Evolutionary conservation across 106 monocot genomes (phyloP), one percentile per base, ranked within the genome.

Genomic region (Posidonia australis): DNA sequence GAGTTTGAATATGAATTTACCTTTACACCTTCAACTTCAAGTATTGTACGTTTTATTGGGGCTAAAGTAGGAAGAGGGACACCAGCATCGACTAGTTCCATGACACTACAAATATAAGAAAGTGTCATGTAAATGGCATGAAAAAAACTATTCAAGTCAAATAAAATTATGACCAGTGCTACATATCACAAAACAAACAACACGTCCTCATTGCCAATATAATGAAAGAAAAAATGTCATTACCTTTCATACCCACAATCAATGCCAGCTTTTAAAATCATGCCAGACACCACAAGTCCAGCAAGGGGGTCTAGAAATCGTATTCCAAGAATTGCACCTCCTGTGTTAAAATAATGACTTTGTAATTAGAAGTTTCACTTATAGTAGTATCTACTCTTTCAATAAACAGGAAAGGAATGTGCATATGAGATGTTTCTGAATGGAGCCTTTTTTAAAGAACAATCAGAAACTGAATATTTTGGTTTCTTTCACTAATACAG

Each of bases 231-330:
- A 12, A 53, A 58, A 30, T 7, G 26, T 13, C 16, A 58, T 22
- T 46, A 94, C 93, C 93, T 94, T 47, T 77, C 73, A 46, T 86
- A 86, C 24, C 93, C 93, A 63, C 83, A 76, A 29, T 77, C 72
- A 60, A 89, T 70, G 64, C 89, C 93, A 77, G 89, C 93, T 84
- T 94, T 94, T 25, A 84, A 42, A 80, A 94, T 89, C 93, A 94
- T 82, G 63, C 93, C 93, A 59, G 93, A 81, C n/a, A 94, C 89
- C 51, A 86, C 31, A 74, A 94, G 71, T 20, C 93, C 93, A 66
- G 93, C 93, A 66, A 90, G 77, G 31, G 93, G 93, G 80, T 94
- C 93, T 21, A 94, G 65, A 70, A 78, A 76, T 64, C 81, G 81
- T 19, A 86, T 56, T 22, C 89, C 93, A 62, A 90, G 45, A 56